Evolutionary conservation across 2,329 filamentous ascomycete genomes (phyloP).

Genomic region (Xenoacremonium recifei): DNA sequence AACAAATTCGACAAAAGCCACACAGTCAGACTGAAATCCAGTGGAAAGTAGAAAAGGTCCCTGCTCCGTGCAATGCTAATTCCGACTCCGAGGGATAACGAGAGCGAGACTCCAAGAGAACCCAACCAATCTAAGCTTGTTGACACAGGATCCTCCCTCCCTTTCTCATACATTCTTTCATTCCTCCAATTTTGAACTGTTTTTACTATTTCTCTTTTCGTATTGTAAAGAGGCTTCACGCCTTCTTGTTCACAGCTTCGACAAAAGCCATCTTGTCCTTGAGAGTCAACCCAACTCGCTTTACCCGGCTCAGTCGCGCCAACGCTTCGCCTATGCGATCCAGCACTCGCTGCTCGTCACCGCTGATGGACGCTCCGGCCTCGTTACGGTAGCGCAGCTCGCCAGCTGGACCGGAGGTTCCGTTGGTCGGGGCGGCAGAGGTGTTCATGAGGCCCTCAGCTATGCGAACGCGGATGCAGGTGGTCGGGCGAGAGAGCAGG

Average conservation of each 20-base stretch:
- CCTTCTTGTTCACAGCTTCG: constrained; percentile 56
- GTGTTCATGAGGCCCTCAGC: constrained; percentile 69
- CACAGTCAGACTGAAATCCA: too few relatives aligned
- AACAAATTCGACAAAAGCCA: too few relatives aligned
- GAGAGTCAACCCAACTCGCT: constrained; percentile 81
- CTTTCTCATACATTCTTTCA: too few relatives aligned
- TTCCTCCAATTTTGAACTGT: too few relatives aligned
- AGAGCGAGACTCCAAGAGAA: too few relatives aligned
- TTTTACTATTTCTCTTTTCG: too few relatives aligned
- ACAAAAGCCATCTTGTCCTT: constrained; percentile 83
- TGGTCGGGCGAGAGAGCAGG: constrained; percentile 78
- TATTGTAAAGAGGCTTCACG: too few relatives aligned
- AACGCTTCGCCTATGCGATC: constrained; percentile 82
- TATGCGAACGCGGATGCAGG: constrained; percentile 87
- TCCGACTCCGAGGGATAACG: too few relatives aligned
- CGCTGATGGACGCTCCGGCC: constrained; percentile 34
- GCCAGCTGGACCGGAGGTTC: constrained; percentile 24
- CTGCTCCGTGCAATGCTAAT: too few relatives aligned
- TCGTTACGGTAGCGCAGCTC: constrained; percentile 28
- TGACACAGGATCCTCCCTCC: too few relatives aligned
- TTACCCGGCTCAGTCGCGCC: constrained; percentile 82
- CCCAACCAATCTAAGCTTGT: too few relatives aligned
- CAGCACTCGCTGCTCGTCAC: constrained; percentile 67
- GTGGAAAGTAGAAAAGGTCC: too few relatives aligned
- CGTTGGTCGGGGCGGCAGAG: constrained; percentile 36